A percentile compares a stretch with the other conserved stretches of the same genome.
These are phyloP conservation scores for Draba incana DNA, from an alignment of 345 rosid species.

Conservation along the genomic window DNA sequence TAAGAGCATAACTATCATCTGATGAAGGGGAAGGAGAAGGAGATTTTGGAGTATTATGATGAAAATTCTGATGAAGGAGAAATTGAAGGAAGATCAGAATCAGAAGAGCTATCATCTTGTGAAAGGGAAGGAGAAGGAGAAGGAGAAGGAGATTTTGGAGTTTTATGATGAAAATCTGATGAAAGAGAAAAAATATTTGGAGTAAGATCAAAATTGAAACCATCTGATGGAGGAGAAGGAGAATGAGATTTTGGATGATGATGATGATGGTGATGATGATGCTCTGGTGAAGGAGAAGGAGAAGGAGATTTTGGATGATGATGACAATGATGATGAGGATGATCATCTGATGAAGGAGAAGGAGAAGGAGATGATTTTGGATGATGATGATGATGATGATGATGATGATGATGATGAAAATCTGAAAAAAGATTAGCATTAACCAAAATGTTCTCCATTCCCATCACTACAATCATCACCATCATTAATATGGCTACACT, in stretches of 20 bases:
- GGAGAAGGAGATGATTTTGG: neutral
- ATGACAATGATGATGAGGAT: no score
- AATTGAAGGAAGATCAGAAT: no score
- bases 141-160: neutral
- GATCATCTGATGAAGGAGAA: slow-evolving; percentile 2
- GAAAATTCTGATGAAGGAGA: no score
- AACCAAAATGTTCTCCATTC: slow-evolving; percentile 29
- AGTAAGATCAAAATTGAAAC: neutral
- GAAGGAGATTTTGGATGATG: neutral
- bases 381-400: no score
- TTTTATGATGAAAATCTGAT: neutral
- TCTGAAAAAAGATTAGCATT: neutral
- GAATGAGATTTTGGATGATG: no score
- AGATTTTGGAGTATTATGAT: neutral
- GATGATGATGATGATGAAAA: no score
- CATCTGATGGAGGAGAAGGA: neutral
- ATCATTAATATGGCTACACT: slow-evolving; percentile 19
- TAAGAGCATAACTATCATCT: no score
- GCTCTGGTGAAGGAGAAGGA: no score
- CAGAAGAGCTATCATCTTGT: no score
- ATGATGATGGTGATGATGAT: no score
- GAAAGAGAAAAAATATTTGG: neutral
- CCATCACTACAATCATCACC: slow-evolving; percentile 24
- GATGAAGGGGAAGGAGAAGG: neutral
- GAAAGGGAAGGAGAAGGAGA: no score